Base-by-base conservation (phyloP, 352 stramenopile genomes). In the Phytophthora idaei region DNA sequence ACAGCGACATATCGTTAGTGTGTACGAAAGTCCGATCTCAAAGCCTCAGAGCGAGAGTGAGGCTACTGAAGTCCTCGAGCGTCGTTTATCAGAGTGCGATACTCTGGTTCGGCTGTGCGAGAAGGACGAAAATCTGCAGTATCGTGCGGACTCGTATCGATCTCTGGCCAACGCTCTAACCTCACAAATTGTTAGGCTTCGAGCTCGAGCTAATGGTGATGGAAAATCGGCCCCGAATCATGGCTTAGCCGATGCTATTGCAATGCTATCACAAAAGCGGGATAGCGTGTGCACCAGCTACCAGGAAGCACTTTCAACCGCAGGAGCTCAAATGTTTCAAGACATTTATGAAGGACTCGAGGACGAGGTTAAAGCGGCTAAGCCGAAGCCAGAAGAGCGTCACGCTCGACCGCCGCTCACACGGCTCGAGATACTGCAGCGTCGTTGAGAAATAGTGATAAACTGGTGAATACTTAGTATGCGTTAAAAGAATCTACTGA, bases 151-250 rank as follows among this genome's bases (percentile, higher is more conserved):
- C 29, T 71, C 76, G 15, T 90, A 87, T 52, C 70, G 79, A n/a
- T 69, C 72, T 15, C 61, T 89, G 8, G 82, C 80, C 9, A 89
- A 89, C 46, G 82, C 82, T 29, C 42, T 90, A 39, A 90, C 74
- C 6, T 74, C 64, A 2, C 82, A 90, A 48, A 21, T 89, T 10
- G 39, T 42, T 4, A 60, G 78, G 4, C 68, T 90, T 25, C 59
- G 67, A 17, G 61, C 69, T 41, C 76, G 80, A 29, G 71, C 71
- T 5, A 48, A 62, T 31, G 54, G 57, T 5, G 59, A 69, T 11
- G 64, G 57, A 27, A 45, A 6, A 21, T 64, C 46, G 11, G 29
- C 36, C 36, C 14, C 51, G 10, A 52, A 71, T n/a, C 63, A 66
- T 29, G 73, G 80, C 11, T 74, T 90, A 45, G 61, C 66, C 2